A percentile compares a stretch with the other conserved stretches of the same genome.
Evolutionary conservation across 2,329 filamentous ascomycete species (phyloP).

Genomic region (Cercospora sojina): DNA sequence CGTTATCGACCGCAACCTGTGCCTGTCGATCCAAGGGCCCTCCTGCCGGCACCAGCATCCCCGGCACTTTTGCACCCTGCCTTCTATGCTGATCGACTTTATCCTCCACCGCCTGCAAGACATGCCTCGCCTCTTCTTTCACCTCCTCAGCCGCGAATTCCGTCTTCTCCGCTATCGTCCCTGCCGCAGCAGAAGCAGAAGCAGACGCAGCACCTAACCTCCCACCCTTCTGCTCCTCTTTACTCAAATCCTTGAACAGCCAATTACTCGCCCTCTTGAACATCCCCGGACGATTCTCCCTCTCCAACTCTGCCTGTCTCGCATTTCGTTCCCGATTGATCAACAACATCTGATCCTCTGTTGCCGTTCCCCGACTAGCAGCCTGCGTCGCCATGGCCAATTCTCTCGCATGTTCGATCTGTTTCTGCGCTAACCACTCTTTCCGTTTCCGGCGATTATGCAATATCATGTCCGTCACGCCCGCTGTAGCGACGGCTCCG

Average conservation of each 20-base stretch:
- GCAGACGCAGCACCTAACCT: conserved; percentile 34
- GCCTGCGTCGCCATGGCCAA: conserved; percentile 48
- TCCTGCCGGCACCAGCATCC: conserved; percentile 35
- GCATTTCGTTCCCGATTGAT: conserved; percentile 62
- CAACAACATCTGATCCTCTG: conserved; percentile 53
- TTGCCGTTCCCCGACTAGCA: conserved; percentile 45
- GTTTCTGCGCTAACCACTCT: conserved; percentile 59
- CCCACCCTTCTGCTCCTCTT: conserved; percentile 42
- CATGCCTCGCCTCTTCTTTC: conserved; percentile 28
- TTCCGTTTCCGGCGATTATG: conserved; percentile 65
- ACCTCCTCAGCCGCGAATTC: not conserved
- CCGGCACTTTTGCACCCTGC: conserved; percentile 32
- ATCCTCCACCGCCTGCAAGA: conserved; percentile 38
- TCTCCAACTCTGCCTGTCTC: conserved; percentile 53
- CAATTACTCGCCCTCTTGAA: conserved; percentile 37
- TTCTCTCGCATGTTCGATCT: conserved; percentile 45
- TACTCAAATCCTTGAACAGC: conserved; percentile 37
- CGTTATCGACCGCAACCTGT: conserved; percentile 41
- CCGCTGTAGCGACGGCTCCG: conserved; percentile 62
- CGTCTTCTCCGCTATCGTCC: conserved; percentile 1
- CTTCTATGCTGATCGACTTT: conserved; percentile 33
- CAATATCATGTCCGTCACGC: conserved; percentile 64
- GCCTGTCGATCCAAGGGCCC: conserved; percentile 51
- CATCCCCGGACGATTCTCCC: conserved; percentile 39
- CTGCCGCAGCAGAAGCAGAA: conserved; percentile 12